Evolutionary conservation across 371 early-diverging fungal genomes (phyloP), one percentile per base, ranked within the genome.

Genomic region (Mortierella polycephala): DNA sequence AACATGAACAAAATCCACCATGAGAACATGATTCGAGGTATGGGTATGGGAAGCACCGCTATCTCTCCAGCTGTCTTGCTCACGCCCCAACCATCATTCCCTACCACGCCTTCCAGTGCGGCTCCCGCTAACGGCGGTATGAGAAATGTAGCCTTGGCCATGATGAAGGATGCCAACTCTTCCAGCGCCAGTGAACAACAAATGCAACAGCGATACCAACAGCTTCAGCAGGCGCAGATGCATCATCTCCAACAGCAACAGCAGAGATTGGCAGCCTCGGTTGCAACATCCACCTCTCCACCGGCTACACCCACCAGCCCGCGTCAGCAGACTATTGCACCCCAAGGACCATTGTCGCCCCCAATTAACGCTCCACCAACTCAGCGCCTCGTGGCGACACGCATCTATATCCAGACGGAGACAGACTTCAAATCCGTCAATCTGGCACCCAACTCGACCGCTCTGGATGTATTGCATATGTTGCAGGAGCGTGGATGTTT

Each of bases 361-460:
- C 11, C 61, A 39, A 55, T 63, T 54, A 30, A 58, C 30, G 53
- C 51, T 10, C 51, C 59, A 37, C 41, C 75, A 16, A 74, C 81
- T 10, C 75, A 82, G 59, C 85, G 82, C 30, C 75, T 88, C 66
- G 86, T 95, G 16, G 92, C 95, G 0, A 91, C 90, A n/a, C 88
- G 95, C 41, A 92, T 96, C 37, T 96, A 94, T 71, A 92, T 96
- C 70, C 89, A 93, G 44, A 91, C 93, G 70, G 92, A 91, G 4
- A 81, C 84, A 12, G 87, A 82, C 12, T 92, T 91, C 86, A 90
- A 93, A 74, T 91, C 91, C 2, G 82, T 95, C 46, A 89, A 92
- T 56, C 67, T 96, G 54, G 95, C 91, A 5, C 84, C 89, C 52
- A 81, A 89, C 46, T 88, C 94, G 80, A 90, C 93, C 12, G 88